Evolutionary conservation across 2,329 filamentous ascomycete species (phyloP), one percentile per base, ranked within the genome.

Genomic region (Clonostachys chloroleuca): DNA sequence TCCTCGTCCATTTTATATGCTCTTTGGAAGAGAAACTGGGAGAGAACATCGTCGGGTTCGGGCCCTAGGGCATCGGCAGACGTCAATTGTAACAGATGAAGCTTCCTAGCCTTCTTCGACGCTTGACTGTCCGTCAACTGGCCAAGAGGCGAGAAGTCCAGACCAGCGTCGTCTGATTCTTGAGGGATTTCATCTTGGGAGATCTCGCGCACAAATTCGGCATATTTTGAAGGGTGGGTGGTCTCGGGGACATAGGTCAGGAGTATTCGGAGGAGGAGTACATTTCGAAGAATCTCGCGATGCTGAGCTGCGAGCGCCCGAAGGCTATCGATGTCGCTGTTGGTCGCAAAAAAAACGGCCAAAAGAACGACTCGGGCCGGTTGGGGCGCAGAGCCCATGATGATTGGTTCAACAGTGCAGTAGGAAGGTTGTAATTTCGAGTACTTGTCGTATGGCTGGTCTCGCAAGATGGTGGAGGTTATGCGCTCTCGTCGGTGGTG

Each of bases 171-270:
- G 10, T n/a, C 18, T 13, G 13, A 33, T 35, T 43, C n/a, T 7
- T 69, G 63, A 30, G 9, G 3, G 39, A 78, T 68, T 17, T 74
- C 64, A 45, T 69, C 71, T 5, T 68, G 67, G 39, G 70, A 73
- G 50, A 91, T 67, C 45, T 81, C 75, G 55, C 77, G 65, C 16
- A 91, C 59, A 45, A 89, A 78, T 13, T 70, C 69, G 16, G 80
- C 69, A 59, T 92, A 92, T 42, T 72, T 62, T n/a, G 66, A 66
- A 6, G 89, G 82, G 6, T 78, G 78, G 6, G 82, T 60, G 40
- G 78, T 84, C 64, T 92, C 88, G 24, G 90, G 89, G 1, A 95
- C 74, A 59, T 86, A 89, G 17, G 85, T 89, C 42, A 95, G 75
- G 18, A 95, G 68, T 46, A 94, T 83, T 41, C 86, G 83, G 49